Evolutionary conservation across 495 filamentous ascomycete species (phyloP), one percentile per base, ranked within the genome.

Genomic region (Delitschia confertaspora): DNA sequence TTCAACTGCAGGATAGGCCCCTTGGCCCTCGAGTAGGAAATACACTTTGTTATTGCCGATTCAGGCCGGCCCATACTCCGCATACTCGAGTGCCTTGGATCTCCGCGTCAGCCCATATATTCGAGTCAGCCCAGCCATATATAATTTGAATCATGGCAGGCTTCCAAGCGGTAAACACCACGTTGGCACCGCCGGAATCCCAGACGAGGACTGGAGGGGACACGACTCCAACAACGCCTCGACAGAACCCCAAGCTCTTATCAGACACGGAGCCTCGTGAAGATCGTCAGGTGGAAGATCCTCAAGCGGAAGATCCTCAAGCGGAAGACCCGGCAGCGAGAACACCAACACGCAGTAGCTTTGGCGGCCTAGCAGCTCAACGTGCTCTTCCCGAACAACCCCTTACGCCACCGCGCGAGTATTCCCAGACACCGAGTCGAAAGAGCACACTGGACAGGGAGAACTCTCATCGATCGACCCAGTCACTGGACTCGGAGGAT

Each of bases 111-210:
- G 50, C 44, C 23, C 33, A 34, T 38, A 38, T 27, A 26, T 22
- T 37, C 38, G 33, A 38, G 26, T 7, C 29, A n/a, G 29, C 29
- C 11, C 11, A 11, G 25, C 38, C 13, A 4, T 45, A 35, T 34
- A n/a, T n/a, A n/a, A n/a, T n/a, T n/a, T n/a, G n/a, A n/a, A n/a
- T 27, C 27, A 65, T 78, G 75, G 69, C 76, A 33, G 65, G 79
- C 40, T 88, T 89, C 60, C 76, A 78, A 51, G 76, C 85, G 47
- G 83, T 89, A 60, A 87, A 88, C 66, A 81, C 76, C 40, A 76
- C 74, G 45, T 71, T 85, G n/a, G 46, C 48, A 9, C 58, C 53
- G 4, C 56, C 55, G 9, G 56, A 64, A 19, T 63, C 69, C 37
- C 70, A 72, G 25, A 69, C 68, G 29, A 68, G 68, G 42, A 48